Percentiles rank a stretch among this genome's conserved stretches.
These are phyloP conservation scores for Nematocida ausubeli DNA, from an alignment of 371 early-diverging fungal species.

Conservation along the genomic window DNA sequence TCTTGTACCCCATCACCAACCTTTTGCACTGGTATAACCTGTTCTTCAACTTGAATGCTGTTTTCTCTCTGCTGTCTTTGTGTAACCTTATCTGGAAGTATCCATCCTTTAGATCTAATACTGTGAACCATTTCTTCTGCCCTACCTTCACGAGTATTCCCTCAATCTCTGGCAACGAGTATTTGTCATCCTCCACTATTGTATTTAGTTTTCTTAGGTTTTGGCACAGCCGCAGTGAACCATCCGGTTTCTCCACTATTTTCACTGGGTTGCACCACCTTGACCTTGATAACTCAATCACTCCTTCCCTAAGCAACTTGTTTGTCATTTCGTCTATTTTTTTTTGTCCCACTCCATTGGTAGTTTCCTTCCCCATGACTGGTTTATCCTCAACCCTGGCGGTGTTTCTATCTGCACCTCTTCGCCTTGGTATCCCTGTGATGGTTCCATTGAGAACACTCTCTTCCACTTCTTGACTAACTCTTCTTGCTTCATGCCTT, in stretches of 20 bases:
- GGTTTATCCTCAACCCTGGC: neutral
- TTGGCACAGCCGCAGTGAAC: slow-evolving; percentile 7
- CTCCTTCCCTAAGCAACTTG: neutral
- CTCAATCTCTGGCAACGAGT: slow-evolving; percentile 9
- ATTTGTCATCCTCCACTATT: neutral
- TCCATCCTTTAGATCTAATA: slow-evolving; percentile 31
- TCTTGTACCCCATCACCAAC: slow-evolving; percentile 48
- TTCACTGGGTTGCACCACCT: slow-evolving; percentile 21
- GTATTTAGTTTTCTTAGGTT: slow-evolving; percentile 30
- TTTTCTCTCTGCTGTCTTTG: slow-evolving; percentile 21
- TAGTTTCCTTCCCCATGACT: neutral
- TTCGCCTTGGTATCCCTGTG: neutral
- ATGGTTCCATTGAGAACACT: neutral
- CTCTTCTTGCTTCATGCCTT: neutral
- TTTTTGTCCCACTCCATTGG: neutral
- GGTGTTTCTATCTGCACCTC: neutral
- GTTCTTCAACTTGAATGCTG: slow-evolving; percentile 31
- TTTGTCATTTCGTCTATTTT: neutral
- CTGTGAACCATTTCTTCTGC: neutral
- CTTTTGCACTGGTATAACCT: slow-evolving; percentile 34
- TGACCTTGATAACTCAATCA: slow-evolving; percentile 7
- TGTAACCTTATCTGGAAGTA: neutral
- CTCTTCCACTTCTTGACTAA: neutral
- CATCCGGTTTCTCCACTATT: slow-evolving; percentile 3
- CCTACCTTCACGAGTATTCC: neutral